Evolutionary conservation across 768 basidiomycete species (phyloP).

Genomic region (Tricholoma terreum): DNA sequence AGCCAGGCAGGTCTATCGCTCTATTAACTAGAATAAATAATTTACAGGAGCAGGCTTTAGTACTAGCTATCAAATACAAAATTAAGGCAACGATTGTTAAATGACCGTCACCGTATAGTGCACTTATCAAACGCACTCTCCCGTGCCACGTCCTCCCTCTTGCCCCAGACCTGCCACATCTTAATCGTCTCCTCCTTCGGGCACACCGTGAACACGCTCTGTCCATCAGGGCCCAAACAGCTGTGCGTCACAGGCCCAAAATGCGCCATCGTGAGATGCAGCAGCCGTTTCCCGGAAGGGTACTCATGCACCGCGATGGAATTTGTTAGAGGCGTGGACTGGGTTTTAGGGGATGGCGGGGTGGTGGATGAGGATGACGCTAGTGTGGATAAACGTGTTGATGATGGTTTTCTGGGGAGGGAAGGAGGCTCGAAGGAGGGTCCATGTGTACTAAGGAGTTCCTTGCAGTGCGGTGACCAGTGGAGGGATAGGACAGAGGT

Average conservation of each 20-base stretch:
- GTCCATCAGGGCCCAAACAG: slow-evolving; percentile 61
- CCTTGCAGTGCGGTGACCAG: slow-evolving; percentile 85
- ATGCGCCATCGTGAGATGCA: slow-evolving; percentile 59
- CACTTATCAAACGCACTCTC: slow-evolving; percentile 47
- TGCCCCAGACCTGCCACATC: slow-evolving; percentile 70
- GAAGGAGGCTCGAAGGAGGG: slow-evolving; percentile 51
- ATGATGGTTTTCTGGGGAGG: slow-evolving; percentile 24
- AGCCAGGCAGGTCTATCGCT: too few species aligned
- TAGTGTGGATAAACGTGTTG: background rate
- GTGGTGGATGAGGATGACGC: background rate
- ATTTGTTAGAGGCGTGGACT: slow-evolving; percentile 54
- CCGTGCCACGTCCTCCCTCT: slow-evolving; percentile 27
- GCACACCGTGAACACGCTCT: slow-evolving; percentile 61
- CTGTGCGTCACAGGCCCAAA: slow-evolving; percentile 53
- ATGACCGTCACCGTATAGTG: slow-evolving; percentile 45
- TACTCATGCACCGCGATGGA: slow-evolving; percentile 72
- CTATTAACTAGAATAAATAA: too few species aligned
- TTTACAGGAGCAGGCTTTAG: too few species aligned
- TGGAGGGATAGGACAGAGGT: slow-evolving; percentile 66
- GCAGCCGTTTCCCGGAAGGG: slow-evolving; percentile 50
- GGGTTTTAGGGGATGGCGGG: slow-evolving; percentile 51
- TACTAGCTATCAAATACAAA: too few species aligned
- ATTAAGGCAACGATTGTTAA: too few species aligned
- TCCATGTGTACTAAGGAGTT: slow-evolving; percentile 88
- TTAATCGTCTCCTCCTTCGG: slow-evolving; percentile 66